A percentile compares a stretch with the other conserved stretches of the same genome.
Evolutionary conservation across 176 grass and related monocot species (phyloP).

Genomic region (Oryza glumipatula): DNA sequence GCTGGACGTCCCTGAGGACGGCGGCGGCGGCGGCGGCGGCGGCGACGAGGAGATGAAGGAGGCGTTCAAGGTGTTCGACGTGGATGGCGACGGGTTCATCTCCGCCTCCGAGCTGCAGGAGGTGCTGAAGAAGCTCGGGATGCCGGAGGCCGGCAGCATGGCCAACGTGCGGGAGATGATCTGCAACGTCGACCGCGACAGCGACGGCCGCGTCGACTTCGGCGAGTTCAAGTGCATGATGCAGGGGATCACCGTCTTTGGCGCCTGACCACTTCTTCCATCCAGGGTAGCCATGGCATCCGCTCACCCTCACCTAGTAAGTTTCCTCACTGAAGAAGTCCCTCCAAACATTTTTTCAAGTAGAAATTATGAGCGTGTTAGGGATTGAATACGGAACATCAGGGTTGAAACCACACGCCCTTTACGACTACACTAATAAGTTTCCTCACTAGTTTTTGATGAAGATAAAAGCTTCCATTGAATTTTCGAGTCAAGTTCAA

Average conservation of each 20-base stretch:
- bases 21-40: not conserved
- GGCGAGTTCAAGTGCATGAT: constrained; percentile 78
- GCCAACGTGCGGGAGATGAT: constrained; percentile 67
- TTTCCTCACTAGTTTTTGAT: not conserved
- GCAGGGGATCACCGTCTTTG: constrained; percentile 57
- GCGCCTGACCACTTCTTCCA: constrained; percentile 24
- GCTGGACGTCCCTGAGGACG: not conserved
- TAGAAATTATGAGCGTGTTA: too few relatives aligned
- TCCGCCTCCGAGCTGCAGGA: constrained; percentile 65
- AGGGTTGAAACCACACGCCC: too few relatives aligned
- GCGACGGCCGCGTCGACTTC: constrained; percentile 63
- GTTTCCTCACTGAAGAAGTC: not conserved
- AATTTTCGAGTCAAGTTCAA: not conserved
- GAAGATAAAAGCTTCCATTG: not conserved
- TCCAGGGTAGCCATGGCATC: too few relatives aligned
- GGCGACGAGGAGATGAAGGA: constrained; percentile 66
- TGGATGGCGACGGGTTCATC: constrained; percentile 78
- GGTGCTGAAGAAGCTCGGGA: constrained; percentile 64
- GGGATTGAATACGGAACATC: too few relatives aligned
- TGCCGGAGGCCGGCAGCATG: constrained; percentile 67
- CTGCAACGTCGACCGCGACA: constrained; percentile 68
- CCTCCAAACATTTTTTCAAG: too few relatives aligned
- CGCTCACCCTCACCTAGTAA: not conserved
- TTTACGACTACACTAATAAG: not conserved
- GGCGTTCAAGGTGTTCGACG: constrained; percentile 83